A percentile compares a stretch with the other conserved stretches of the same genome.
phyloP scores from a whole-genome alignment of 2,329 filamentous ascomycete species.

The Ceratocystis diversiconidia region DNA sequence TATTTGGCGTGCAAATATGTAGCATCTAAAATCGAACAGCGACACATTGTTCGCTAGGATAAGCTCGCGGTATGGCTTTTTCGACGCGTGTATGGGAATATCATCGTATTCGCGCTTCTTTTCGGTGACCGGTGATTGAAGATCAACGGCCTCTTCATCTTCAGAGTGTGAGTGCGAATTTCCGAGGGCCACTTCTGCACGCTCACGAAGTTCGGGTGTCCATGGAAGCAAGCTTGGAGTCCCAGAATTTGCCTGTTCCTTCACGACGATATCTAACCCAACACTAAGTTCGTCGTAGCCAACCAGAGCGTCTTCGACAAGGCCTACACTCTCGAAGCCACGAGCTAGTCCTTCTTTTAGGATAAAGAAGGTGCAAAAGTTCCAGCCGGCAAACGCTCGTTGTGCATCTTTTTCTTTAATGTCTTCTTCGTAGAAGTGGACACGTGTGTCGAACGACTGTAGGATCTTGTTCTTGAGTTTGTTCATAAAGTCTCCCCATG shows the following conservation, averaged over 20 bases:
- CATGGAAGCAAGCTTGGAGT: slow-evolving; percentile 50
- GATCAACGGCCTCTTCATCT: slow-evolving; percentile 34
- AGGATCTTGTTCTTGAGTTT: slow-evolving; percentile 83
- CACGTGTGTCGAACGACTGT: slow-evolving; percentile 75
- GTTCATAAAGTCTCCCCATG: slow-evolving; percentile 69
- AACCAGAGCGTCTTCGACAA: slow-evolving; percentile 87
- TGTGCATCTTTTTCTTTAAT: slow-evolving; percentile 89
- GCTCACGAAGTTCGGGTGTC: slow-evolving; percentile 57
- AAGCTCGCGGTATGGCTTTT: slow-evolving; percentile 77
- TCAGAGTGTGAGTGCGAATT: slow-evolving; percentile 20
- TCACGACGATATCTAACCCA: slow-evolving; percentile 68
- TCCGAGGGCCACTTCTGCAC: slow-evolving; percentile 29
- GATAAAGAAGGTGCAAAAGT: slow-evolving; percentile 98
- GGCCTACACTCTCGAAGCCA: slow-evolving; percentile 88
- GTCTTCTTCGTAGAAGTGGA: slow-evolving; percentile 91
- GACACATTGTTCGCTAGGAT: slow-evolving; percentile 93
- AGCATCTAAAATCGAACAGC: slow-evolving; percentile 85
- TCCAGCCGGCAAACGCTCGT: slow-evolving; percentile 81
- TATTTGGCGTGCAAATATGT: slow-evolving; percentile 83
- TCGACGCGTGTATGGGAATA: slow-evolving; percentile 47
- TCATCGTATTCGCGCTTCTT: slow-evolving; percentile 24
- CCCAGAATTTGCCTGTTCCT: slow-evolving; percentile 51
- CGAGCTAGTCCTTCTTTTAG: slow-evolving; percentile 87
- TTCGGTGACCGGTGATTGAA: slow-evolving; percentile 34
- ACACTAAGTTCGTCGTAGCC: slow-evolving; percentile 90